These are phyloP conservation scores for Berkeleyomyces rouxiae DNA, from an alignment of 2,329 filamentous ascomycete species.

Conservation along the genomic window DNA sequence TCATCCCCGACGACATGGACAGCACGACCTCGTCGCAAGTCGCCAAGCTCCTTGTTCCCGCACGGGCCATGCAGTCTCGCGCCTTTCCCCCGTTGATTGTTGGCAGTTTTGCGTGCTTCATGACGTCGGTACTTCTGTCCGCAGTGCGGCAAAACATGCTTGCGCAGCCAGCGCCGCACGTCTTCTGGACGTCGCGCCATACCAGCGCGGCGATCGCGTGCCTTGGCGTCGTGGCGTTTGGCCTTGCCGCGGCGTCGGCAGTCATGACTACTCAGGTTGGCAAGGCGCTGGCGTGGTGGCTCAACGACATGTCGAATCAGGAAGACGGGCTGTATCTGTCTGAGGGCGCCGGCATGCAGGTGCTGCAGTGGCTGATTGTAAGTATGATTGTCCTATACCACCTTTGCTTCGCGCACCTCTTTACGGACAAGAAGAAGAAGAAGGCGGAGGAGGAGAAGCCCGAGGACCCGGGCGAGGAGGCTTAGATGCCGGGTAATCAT, in stretches of 20 bases:
- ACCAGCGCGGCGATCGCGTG: constrained; percentile 8
- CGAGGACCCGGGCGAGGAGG: neutral
- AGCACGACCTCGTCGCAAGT: constrained; percentile 1
- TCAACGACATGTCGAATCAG: constrained; percentile 8
- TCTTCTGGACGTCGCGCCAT: constrained; percentile 8
- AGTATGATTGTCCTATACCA: constrained; percentile 12
- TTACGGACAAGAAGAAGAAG: constrained; percentile 10
- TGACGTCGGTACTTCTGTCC: constrained; percentile 9
- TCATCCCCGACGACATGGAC: constrained; percentile 11
- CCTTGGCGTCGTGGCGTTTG: constrained; percentile 10
- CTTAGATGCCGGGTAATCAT: neutral
- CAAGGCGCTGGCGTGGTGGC: constrained; percentile 11
- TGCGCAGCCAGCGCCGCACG: constrained; percentile 6
- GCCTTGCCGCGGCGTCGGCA: constrained; percentile 9
- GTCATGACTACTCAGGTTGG: constrained; percentile 13
- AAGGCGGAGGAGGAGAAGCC: neutral
- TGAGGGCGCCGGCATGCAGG: constrained; percentile 6
- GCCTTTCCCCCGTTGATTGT: constrained; percentile 13
- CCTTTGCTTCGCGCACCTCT: constrained; percentile 11
- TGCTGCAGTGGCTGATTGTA: constrained; percentile 13
- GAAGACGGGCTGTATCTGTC: constrained; percentile 1
- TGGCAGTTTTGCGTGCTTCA: constrained; percentile 11
- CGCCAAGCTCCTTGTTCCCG: constrained; percentile 5
- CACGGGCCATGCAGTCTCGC: constrained; percentile 12
- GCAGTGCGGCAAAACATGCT: constrained; percentile 12